Evolutionary conservation across 1,139 yeast species (phyloP), one percentile per base, ranked within the genome.

Genomic region (Pichia sp.): DNA sequence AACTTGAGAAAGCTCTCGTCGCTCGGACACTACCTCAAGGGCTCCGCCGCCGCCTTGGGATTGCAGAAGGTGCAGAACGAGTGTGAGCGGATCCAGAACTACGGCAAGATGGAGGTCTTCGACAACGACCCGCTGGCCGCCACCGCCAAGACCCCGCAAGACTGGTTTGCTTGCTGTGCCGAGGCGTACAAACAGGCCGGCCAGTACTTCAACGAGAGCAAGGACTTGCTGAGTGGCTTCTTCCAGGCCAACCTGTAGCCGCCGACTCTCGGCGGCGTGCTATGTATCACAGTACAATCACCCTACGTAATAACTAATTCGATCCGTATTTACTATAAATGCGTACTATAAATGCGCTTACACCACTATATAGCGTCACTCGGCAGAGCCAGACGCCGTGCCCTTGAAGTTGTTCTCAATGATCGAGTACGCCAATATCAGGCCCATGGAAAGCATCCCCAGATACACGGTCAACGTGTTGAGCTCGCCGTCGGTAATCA

Each of bases 31-130:
- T 93, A 89, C 69, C 76, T 93, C 59, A 95, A 95, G 70, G 99
- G 99, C 48, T 86, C 95, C 10, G 95, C 98, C 1, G 97, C 98
- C 3, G 95, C 97, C 1, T 75, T 95, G 58, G 99, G 99, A 1
- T 77, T 93, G 55, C 81, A 81, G 47, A 82, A 84, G 60, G 87
- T 93, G 54, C 89, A 93, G 59, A 80, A 83, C 65, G 87, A 90
- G 63, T 93, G 99, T 72, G 99, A 92, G 70, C 77, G 93, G 64
- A 91, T 93, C 61, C 99, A 93, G 71, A 90, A 92, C 69, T 83
- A 88, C 63, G 97, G 97, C n/a, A 74, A 80, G 61, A 76, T 71
- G 61, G 66, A 67, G 50, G 75, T 77, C 57, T 76, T 75, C 58
- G 84, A 79, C 63, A 73, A 74, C 58, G 75, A 72, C 57, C 72